Evolutionary conservation across 345 rosid genomes (phyloP).

Genomic region (Murraya koenigii): DNA sequence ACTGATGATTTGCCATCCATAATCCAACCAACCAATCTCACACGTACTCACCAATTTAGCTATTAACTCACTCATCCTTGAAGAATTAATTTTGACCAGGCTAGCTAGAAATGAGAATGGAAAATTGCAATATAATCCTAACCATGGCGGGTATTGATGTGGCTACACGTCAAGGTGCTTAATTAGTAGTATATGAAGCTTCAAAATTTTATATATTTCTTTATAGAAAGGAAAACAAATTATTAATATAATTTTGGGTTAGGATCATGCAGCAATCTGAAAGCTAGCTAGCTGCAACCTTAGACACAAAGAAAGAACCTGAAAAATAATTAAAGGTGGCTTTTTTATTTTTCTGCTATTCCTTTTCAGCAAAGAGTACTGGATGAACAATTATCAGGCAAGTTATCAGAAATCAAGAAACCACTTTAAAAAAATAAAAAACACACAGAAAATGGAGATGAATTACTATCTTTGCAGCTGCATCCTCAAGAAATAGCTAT

Average conservation of each 20-base stretch:
- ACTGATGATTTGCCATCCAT: conserved; percentile 32
- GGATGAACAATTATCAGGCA: conserved; percentile 22
- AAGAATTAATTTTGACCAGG: not conserved
- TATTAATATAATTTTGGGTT: not conserved
- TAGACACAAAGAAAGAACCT: conserved; percentile 1
- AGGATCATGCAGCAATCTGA: conserved; percentile 11
- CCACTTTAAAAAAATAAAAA: not conserved
- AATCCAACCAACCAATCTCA: conserved; percentile 25
- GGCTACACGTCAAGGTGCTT: not conserved
- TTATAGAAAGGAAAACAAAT: not conserved
- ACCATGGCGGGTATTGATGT: too few species aligned
- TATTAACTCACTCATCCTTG: not conserved
- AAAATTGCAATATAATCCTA: too few species aligned
- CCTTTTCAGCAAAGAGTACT: conserved; percentile 3
- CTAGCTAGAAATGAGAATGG: too few species aligned
- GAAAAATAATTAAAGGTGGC: not conserved
- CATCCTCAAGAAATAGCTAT: conserved; percentile 14
- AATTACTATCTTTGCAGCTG: conserved; percentile 16
- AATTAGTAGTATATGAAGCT: not conserved
- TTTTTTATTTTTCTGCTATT: not conserved
- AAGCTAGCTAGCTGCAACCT: not conserved
- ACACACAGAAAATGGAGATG: not conserved
- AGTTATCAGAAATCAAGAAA: conserved; percentile 22
- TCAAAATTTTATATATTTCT: not conserved
- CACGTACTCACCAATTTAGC: not conserved